Percentiles rank a stretch among this genome's conserved stretches.
phyloP scores from a whole-genome alignment of 345 rosid genomes.

The Hirschfeldia incana region DNA sequence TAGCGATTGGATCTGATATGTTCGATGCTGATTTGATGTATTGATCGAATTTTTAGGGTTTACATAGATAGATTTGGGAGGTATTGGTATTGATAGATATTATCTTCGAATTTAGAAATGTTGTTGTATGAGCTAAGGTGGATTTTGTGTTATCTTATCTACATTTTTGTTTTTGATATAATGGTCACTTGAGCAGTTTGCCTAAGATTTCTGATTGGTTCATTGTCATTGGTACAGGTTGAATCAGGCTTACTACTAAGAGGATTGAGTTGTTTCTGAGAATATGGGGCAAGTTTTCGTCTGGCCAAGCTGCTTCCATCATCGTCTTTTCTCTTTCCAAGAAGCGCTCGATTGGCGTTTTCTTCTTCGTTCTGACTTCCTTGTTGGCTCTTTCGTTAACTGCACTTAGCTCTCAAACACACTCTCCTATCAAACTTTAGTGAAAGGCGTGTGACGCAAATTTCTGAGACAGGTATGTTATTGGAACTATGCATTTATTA shows the following conservation, averaged over 20 bases:
- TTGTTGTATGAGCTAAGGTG: conserved; percentile 1
- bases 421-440: conserved; percentile 44
- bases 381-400: conserved; percentile 83
- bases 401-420: conserved; percentile 70
- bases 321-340: conserved; percentile 67
- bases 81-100: neutral
- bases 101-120: conserved; percentile 1
- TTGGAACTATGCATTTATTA: neutral
- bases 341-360: conserved; percentile 96
- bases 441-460: conserved; percentile 59
- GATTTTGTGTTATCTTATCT: neutral
- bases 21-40: neutral
- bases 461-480: conserved; percentile 57
- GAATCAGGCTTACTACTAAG: conserved; percentile 50
- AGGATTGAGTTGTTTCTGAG: conserved; percentile 42
- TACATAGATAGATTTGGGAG: neutral
- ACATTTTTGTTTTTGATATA: neutral
- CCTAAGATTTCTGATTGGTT: neutral
- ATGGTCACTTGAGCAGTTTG: neutral
- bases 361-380: conserved; percentile 72
- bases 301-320: conserved; percentile 69
- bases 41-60: conserved; percentile 13
- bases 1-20: conserved; percentile 41
- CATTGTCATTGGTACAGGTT: conserved; percentile 45
- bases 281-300: conserved; percentile 68